Percentiles rank a stretch among this genome's conserved stretches.
These are phyloP conservation scores for Kwoniella dendrophila DNA, from an alignment of 768 basidiomycete species.

Conservation along the genomic window DNA sequence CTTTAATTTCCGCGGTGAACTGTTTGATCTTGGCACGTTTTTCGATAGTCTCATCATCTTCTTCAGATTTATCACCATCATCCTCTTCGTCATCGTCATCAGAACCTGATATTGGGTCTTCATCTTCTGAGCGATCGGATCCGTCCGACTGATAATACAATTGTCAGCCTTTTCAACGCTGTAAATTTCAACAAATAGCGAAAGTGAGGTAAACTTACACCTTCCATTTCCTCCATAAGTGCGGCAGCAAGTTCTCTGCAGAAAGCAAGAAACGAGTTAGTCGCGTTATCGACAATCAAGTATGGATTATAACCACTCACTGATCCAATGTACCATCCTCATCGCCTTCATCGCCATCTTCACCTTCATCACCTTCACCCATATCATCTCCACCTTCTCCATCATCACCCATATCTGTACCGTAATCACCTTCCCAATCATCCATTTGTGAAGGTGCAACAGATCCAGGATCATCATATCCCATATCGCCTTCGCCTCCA, in stretches of 20 bases:
- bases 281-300: background rate
- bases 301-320: constrained; percentile 21
- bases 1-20: constrained; percentile 47
- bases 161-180: background rate
- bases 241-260: constrained; percentile 41
- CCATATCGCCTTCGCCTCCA: constrained; percentile 34
- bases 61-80: constrained; percentile 35
- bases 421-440: constrained; percentile 40
- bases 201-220: constrained; percentile 11
- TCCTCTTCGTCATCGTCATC: constrained; percentile 44
- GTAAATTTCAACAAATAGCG: background rate
- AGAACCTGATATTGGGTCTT: constrained; percentile 37
- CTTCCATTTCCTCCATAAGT: constrained; percentile 39
- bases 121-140: constrained; percentile 29
- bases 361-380: constrained; percentile 30
- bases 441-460: constrained; percentile 27
- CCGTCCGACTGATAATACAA: constrained; percentile 22
- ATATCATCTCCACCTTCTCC: constrained; percentile 23
- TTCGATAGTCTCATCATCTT: constrained; percentile 47
- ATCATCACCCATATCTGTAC: constrained; percentile 24
- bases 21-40: constrained; percentile 49
- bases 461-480: constrained; percentile 48
- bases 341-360: constrained; percentile 34
- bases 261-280: background rate
- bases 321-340: constrained; percentile 32